These are phyloP conservation scores for Pseudoscleropodium purum DNA, from an alignment of 225 moss, liverwort and hornwort genomes.

Conservation along the genomic window DNA sequence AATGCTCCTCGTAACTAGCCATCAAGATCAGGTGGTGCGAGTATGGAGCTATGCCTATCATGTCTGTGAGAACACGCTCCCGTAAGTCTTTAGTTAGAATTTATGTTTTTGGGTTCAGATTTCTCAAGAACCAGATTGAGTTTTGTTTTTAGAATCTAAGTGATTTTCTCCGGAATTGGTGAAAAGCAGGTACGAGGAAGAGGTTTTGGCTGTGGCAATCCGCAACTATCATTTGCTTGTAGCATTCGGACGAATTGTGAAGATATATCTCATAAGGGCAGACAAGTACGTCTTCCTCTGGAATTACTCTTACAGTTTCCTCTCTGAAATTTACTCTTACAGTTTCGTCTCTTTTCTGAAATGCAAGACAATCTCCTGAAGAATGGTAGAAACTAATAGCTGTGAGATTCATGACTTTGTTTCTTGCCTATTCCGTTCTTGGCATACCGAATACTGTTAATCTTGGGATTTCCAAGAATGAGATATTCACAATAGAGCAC, in stretches of 20 bases:
- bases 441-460: neutral
- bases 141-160: neutral
- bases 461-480: neutral
- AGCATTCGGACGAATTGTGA: constrained; percentile 22
- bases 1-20: constrained; percentile 61
- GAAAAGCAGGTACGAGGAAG: constrained; percentile 22
- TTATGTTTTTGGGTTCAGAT: neutral
- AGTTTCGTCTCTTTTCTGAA: neutral
- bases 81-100: constrained; percentile 5
- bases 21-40: constrained; percentile 50
- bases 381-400: neutral
- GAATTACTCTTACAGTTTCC: neutral
- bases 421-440: neutral
- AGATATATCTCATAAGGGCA: too few species aligned
- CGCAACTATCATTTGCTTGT: constrained; percentile 56
- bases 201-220: constrained; percentile 47
- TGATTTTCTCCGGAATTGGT: neutral
- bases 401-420: neutral
- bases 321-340: neutral
- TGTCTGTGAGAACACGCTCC: constrained; percentile 41
- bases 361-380: neutral
- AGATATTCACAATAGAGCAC: neutral
- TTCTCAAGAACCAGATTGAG: neutral
- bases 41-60: constrained; percentile 61
- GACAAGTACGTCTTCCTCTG: too few species aligned